Conservation (phyloP, 768 basidiomycete species). For the Boletus insuetus region DNA sequence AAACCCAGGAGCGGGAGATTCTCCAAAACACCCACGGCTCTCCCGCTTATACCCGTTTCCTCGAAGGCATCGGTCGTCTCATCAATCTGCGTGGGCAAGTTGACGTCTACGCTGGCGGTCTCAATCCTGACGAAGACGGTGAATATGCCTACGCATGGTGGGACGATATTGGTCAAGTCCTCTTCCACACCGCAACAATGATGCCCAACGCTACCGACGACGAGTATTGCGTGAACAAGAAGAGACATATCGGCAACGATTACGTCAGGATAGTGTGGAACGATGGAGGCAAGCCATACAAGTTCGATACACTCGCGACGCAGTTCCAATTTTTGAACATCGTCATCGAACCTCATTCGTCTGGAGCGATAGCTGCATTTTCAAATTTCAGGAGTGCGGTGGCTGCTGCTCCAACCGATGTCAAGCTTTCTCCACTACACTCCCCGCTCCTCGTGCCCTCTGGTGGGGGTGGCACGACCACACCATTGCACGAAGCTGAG, state of each 20-base stretch:
- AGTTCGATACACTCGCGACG: constrained; percentile 87
- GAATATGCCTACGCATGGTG: constrained; percentile 99
- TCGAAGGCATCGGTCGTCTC: constrained; percentile 84
- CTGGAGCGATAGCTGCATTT: constrained; percentile 80
- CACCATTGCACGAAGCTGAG: constrained; percentile 55
- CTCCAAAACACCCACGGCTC: constrained; percentile 90
- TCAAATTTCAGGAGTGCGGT: constrained; percentile 50
- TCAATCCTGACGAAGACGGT: constrained; percentile 90
- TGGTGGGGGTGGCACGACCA: constrained; percentile 8
- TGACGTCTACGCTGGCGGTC: constrained; percentile 89
- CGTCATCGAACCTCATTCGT: constrained; percentile 90
- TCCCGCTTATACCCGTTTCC: constrained; percentile 90
- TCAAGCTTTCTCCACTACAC: constrained; percentile 17
- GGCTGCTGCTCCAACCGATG: constrained; percentile 4
- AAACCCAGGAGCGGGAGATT: constrained; percentile 81
- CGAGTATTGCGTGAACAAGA: constrained; percentile 78
- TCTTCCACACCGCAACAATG: constrained; percentile 95
- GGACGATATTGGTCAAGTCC: constrained; percentile 94
- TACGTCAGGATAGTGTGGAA: constrained; percentile 97
- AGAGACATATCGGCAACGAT: constrained; percentile 96
- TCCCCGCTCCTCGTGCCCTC: constrained; percentile 19
- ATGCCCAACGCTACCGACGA: constrained; percentile 83
- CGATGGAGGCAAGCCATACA: constrained; percentile 87
- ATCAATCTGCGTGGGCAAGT: constrained; percentile 87
- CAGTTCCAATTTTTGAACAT: constrained; percentile 98